Evolutionary conservation across 1,139 yeast species (phyloP).

Genomic region (Arxiozyma slooffiae): DNA sequence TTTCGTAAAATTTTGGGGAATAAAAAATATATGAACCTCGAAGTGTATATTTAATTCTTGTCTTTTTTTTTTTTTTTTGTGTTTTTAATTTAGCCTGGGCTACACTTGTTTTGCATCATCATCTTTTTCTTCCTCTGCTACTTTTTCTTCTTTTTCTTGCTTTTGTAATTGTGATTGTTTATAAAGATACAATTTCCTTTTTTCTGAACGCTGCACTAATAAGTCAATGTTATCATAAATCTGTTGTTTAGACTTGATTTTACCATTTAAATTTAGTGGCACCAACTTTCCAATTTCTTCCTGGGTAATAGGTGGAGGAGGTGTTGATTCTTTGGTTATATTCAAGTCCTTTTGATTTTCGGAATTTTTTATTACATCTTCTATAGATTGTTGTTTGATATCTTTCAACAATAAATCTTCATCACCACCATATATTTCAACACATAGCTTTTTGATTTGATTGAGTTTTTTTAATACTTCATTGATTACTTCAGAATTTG

Average conservation of each 20-base stretch:
- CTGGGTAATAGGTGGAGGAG: background rate
- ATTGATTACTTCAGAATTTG: background rate
- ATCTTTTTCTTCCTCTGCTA: background rate
- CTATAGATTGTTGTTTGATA: background rate
- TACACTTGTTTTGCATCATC: no score
- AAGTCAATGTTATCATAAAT: no score
- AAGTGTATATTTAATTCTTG: no score
- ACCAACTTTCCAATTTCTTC: constrained; percentile 5
- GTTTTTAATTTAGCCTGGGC: no score
- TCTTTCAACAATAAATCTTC: background rate
- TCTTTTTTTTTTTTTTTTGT: no score
- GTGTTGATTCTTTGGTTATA: background rate
- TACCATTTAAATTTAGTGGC: constrained; percentile 2
- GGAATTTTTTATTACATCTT: background rate
- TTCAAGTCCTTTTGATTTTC: background rate
- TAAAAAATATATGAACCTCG: no score
- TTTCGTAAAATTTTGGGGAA: no score
- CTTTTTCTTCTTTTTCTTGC: no score
- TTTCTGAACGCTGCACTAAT: no score
- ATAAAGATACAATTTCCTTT: no score
- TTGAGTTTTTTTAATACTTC: background rate
- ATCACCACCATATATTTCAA: background rate
- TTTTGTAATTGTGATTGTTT: no score
- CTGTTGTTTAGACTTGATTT: background rate
- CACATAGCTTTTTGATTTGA: background rate